Base-by-base conservation (phyloP, 345 rosid species). In the Punica granatum region DNA sequence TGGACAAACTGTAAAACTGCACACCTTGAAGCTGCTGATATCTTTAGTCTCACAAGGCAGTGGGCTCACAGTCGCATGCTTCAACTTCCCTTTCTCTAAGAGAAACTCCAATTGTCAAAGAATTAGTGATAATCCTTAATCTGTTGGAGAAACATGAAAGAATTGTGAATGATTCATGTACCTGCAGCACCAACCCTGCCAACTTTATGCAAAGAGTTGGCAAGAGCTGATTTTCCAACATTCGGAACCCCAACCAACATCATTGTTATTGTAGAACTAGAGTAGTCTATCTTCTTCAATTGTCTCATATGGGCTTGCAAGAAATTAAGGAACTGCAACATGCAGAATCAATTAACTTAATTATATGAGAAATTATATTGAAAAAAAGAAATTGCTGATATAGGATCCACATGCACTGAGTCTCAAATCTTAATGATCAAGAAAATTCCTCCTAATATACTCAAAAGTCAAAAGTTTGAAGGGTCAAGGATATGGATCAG, bases 221-320 rank as follows among this genome's bases (percentile, higher is more conserved):
- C 80, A 3, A 90, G 85, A 46, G 97, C 98, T 2, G 98, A 90
- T 44, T 90, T 90, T 67, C 98, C 98, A 26, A 84, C 92, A 41
- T 88, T 92, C 31, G 98, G 97, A 74, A 90, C 79, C 75, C 97
- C 97, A 8, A 84, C 83, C 30, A 92, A 76, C 96, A 92, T 80
- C 49, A 83, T 67, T 41, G 91, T 83, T 65, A 78, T 64, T 35
- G 98, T 83, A 66, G 54, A 71, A 73, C 79, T 46, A 49, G 75
- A 76, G 72, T 76, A 67, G 34, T 79, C 92, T 51, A 69, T 26
- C 67, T 69, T 86, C 69, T 83, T 81, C 74, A 83, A 59, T 70
- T 78, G 79, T 77, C 92, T 83, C 34, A 85, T 76, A 74, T 75
- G 87, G 63, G 83, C 83, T 83, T 89, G 98, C 69, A 92, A 74